Conservation (phyloP, 257 asterid species). For the Scutellaria minor region DNA sequence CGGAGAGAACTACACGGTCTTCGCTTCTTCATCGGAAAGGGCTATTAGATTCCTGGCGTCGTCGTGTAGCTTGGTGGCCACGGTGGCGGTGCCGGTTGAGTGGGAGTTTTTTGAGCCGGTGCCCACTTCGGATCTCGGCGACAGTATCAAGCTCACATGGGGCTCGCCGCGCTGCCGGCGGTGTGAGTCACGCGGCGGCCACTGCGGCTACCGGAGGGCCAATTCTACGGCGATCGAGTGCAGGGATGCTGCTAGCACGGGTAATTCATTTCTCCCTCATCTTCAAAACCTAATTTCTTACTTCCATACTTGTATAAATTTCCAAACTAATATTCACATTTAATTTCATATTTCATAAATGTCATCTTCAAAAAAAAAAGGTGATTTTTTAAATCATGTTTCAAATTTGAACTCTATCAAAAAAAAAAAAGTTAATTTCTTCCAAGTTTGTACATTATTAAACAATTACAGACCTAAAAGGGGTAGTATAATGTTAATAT, state of each 20-base stretch:
- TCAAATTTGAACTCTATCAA: not conserved
- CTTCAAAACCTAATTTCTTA: not conserved
- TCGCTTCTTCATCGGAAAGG: constrained; percentile 50
- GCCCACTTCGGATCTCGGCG: constrained; percentile 53
- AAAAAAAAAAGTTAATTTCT: not conserved
- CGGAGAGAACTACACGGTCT: constrained; percentile 42
- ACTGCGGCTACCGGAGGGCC: constrained; percentile 42
- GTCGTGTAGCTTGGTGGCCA: constrained; percentile 39
- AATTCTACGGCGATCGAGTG: constrained; percentile 43
- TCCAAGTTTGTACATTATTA: not conserved
- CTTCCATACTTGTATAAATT: too few species aligned
- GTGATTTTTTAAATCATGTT: too few species aligned
- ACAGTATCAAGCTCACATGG: constrained; percentile 51
- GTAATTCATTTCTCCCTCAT: constrained; percentile 32
- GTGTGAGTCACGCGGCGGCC: constrained; percentile 54
- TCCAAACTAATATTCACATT: not conserved
- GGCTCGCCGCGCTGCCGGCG: constrained; percentile 47
- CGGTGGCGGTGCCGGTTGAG: constrained; percentile 58
- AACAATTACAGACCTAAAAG: too few species aligned
- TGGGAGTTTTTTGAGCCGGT: constrained; percentile 46
- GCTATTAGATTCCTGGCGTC: constrained; percentile 36
- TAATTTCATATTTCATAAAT: not conserved
- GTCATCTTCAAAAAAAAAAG: not conserved
- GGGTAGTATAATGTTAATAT: too few species aligned
- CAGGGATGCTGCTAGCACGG: constrained; percentile 30